These are phyloP conservation scores for Gloeopeniophorella convolvens DNA, from an alignment of 768 basidiomycete species.

Conservation along the genomic window DNA sequence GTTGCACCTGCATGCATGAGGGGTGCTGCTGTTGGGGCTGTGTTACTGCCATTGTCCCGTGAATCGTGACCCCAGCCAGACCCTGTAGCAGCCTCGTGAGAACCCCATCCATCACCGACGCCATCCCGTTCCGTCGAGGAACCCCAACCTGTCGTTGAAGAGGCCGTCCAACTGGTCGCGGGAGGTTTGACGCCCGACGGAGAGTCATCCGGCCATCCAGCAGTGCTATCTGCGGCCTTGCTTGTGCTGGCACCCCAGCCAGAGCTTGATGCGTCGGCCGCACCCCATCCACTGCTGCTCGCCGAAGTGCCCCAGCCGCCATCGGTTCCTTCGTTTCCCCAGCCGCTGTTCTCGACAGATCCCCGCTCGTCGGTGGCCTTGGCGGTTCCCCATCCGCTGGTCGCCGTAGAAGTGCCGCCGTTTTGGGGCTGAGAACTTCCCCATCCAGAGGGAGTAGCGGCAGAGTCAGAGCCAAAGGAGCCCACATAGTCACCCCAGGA, in stretches of 20 bases:
- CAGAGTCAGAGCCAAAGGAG: background rate
- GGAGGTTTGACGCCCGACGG: background rate
- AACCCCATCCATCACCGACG: background rate
- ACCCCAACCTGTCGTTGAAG: background rate
- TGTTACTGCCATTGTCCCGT: background rate
- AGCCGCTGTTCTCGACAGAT: no score
- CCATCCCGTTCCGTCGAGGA: no score
- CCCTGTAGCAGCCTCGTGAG: background rate
- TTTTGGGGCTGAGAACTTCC: no score
- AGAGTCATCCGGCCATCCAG: background rate
- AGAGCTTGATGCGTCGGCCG: background rate
- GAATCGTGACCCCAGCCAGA: conserved; percentile 7
- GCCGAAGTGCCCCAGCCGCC: no score
- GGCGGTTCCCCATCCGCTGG: background rate
- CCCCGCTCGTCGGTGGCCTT: no score
- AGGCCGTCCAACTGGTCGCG: background rate
- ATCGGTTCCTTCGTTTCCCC: no score
- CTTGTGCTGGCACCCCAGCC: background rate
- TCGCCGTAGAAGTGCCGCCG: no score
- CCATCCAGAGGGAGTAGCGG: no score
- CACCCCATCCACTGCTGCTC: conserved; percentile 7
- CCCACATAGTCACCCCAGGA: conserved; percentile 11
- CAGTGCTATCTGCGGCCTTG: background rate
- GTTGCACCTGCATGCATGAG: background rate
- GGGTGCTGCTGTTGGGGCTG: background rate